Base-by-base conservation (phyloP, 768 basidiomycete genomes). In the Lyophyllum atratum region DNA sequence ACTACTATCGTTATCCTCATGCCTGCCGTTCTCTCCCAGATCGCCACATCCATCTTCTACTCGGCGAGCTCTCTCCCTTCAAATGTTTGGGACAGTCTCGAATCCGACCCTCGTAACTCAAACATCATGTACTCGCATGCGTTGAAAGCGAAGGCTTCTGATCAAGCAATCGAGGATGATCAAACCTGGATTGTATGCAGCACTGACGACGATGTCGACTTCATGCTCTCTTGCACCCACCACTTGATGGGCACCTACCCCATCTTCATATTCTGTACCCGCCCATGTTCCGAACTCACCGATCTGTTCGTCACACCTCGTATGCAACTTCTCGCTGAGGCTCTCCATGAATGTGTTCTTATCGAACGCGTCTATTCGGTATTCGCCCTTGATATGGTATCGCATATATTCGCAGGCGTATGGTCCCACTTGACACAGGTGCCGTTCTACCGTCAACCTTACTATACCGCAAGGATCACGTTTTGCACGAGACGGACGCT, bases 121-220 rank as follows among this genome's bases (percentile, higher is more conserved):
- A 72, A 72, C 50, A 64, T 68, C 24, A 59, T 70, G 6, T 62
- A 61, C n/a, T 49, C 67, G 3, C 54, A 55, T 44, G 55, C 60
- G 3, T 43, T 65, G 6, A 67, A 64, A 17, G 51, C 57, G 12
- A 43, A 34, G 19, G 26, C 47, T 14, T 2, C n/a, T 28, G 44
- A 49, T 4, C 25, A 28, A n/a, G 11, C 24, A 21, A 0, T n/a
- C 25, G 33, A 49, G 15, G 37, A 40, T 17, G 59, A 49, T 31
- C 62, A 68, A 25, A 29, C 64, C 11, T 69, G 66, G 67, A 56
- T 70, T 8, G 72, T 79, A 10, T 83, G 83, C 61, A 72, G 78
- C 6, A 64, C 74, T 5, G 39, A 19, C 29, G 45, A 47, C 22
- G 21, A 24, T 9, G n/a, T 57, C 15, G 55, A 57, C n/a, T 48